A percentile compares a stretch with the other conserved stretches of the same genome.
Evolutionary conservation across 1,139 yeast species (phyloP).

Genomic region (Lodderomyces parapsilosis): DNA sequence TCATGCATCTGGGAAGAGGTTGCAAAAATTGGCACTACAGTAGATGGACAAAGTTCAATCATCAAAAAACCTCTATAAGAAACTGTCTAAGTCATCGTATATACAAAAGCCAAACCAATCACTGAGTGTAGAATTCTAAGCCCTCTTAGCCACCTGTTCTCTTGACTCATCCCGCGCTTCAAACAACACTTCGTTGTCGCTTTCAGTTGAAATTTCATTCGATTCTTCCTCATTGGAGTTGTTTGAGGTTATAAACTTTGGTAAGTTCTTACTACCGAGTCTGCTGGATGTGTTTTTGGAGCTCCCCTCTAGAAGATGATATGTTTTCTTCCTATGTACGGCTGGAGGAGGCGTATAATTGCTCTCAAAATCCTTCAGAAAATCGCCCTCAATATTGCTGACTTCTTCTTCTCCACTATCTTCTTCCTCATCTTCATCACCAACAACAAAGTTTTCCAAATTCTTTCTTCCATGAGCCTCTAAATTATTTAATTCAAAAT

Average conservation of each 20-base stretch:
- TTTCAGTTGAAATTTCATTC: slow-evolving; percentile 10
- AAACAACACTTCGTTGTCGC: slow-evolving; percentile 12
- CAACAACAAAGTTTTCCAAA: slow-evolving; percentile 16
- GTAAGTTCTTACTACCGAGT: neutral
- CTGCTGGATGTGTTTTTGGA: slow-evolving; percentile 3
- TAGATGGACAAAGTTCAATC: neutral
- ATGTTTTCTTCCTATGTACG: slow-evolving; percentile 2
- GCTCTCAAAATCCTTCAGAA: neutral
- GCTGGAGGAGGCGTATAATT: slow-evolving; percentile 2
- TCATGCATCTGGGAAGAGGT: no score
- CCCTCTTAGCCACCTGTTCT: slow-evolving; percentile 3
- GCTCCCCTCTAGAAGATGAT: slow-evolving; percentile 8
- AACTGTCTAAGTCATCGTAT: neutral
- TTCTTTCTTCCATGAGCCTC: slow-evolving; percentile 16
- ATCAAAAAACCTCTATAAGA: neutral
- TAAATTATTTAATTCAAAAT: slow-evolving; percentile 38
- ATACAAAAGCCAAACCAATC: no score
- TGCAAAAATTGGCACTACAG: neutral
- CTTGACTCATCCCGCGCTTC: slow-evolving; percentile 9
- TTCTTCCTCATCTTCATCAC: slow-evolving; percentile 15
- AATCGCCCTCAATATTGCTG: slow-evolving; percentile 8
- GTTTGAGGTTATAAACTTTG: neutral
- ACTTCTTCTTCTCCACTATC: slow-evolving; percentile 10
- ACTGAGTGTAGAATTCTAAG: no score
- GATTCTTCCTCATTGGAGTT: neutral